These are phyloP conservation scores for Penicillium corylophilum DNA, from an alignment of 2,329 filamentous ascomycete genomes.

Conservation along the genomic window DNA sequence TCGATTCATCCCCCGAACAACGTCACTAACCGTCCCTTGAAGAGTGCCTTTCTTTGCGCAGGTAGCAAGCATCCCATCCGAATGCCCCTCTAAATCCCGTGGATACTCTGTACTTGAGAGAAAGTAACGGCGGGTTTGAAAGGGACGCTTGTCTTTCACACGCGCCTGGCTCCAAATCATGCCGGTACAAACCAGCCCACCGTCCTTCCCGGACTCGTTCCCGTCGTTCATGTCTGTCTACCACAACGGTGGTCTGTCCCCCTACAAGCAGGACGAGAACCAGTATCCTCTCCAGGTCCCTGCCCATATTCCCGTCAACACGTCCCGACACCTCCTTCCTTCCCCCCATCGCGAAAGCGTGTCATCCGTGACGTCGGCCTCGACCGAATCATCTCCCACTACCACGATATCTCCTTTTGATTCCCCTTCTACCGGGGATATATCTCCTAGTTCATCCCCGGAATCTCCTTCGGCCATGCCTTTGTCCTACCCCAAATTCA, in stretches of 20 bases:
- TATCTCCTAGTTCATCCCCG: conserved; percentile 86
- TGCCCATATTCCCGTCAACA: conserved; percentile 29
- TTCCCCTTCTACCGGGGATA: conserved; percentile 84
- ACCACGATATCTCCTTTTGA: conserved; percentile 92
- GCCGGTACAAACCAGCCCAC: conserved; percentile 42
- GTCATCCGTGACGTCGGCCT: conserved; percentile 62
- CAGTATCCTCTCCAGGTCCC: conserved; percentile 28
- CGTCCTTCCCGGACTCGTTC: conserved; percentile 46
- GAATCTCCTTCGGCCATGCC: conserved; percentile 81
- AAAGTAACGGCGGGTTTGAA: conserved; percentile 15
- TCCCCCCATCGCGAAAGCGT: conserved; percentile 45
- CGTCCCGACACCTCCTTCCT: conserved; percentile 26
- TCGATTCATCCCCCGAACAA: conserved; percentile 3
- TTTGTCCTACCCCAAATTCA: conserved; percentile 45
- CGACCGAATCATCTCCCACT: conserved; percentile 90
- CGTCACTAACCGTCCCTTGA: conserved; percentile 15
- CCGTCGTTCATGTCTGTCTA: conserved; percentile 56
- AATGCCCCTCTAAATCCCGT: conserved; percentile 30
- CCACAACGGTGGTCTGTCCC: conserved; percentile 42
- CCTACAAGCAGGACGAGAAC: conserved; percentile 31
- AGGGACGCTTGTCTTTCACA: conserved; percentile 30
- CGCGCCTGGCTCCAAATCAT: conserved; percentile 27
- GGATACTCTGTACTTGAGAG: conserved; percentile 6
- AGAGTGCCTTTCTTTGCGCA: conserved; percentile 40
- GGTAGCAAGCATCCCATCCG: conserved; percentile 39